A percentile compares a stretch with the other conserved stretches of the same genome.
phyloP scores from a whole-genome alignment of 495 filamentous ascomycete species.

The Rhizodiscina lignyota region DNA sequence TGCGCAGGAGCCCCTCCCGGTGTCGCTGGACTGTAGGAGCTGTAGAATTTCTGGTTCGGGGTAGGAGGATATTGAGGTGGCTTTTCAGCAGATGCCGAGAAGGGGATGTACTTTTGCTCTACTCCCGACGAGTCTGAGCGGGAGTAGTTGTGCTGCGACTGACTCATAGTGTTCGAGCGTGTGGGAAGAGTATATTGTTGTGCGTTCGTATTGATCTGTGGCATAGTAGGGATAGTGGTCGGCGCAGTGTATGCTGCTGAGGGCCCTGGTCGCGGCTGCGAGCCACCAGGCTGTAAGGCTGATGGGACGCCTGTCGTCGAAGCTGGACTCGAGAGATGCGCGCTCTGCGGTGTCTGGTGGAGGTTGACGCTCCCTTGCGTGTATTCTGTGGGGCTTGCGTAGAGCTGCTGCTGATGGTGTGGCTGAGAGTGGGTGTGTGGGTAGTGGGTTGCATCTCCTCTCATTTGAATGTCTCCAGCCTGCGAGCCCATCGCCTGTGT shows the following conservation, averaged over 20 bases:
- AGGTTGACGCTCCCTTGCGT: conserved; percentile 29
- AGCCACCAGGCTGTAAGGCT: conserved; percentile 56
- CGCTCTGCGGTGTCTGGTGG: conserved; percentile 39
- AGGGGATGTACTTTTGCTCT: conserved; percentile 54
- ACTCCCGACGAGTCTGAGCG: conserved; percentile 37
- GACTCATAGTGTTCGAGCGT: conserved; percentile 46
- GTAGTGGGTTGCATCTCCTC: no score
- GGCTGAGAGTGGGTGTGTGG: conserved; percentile 24
- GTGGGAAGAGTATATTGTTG: conserved; percentile 49
- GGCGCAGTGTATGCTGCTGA: conserved; percentile 57
- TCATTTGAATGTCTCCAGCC: no score
- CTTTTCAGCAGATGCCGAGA: conserved; percentile 29
- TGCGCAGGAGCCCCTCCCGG: conserved; percentile 59
- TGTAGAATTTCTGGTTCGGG: conserved; percentile 11
- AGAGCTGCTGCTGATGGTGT: conserved; percentile 32
- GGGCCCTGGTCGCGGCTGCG: conserved; percentile 56
- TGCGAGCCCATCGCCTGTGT: no score
- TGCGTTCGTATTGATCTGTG: conserved; percentile 36
- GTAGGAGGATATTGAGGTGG: conserved; percentile 29
- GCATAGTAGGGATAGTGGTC: conserved; percentile 51
- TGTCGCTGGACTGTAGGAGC: conserved; percentile 33
- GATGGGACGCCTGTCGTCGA: conserved; percentile 17
- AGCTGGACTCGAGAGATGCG: conserved; percentile 31
- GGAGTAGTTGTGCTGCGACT: conserved; percentile 55
- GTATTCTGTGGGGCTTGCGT: conserved; percentile 33